Percentiles rank a stretch among this genome's conserved stretches.
Evolutionary conservation across 768 basidiomycete genomes (phyloP).

Genomic region (Mycena rosella): DNA sequence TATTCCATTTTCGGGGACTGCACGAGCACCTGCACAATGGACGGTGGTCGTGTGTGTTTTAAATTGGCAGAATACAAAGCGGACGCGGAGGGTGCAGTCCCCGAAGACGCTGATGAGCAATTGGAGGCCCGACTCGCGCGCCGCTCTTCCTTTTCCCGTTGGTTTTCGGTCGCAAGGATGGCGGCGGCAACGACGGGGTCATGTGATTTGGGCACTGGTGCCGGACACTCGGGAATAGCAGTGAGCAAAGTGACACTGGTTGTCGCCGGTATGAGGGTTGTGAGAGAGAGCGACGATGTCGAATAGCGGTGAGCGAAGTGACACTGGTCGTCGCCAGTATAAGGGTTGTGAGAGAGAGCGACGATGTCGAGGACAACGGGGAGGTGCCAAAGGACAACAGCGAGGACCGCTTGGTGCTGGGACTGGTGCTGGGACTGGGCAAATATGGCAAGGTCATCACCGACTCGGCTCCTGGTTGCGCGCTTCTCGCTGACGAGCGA

Average conservation of each 20-base stretch:
- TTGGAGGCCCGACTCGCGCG: conserved; percentile 40
- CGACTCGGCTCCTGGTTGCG: conserved; percentile 10
- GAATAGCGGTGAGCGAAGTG: no score
- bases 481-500: conserved; percentile 38
- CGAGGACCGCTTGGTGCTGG: conserved; percentile 48
- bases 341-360: conserved; percentile 55
- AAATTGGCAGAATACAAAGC: conserved; percentile 60
- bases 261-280: no score
- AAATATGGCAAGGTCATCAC: conserved; percentile 27
- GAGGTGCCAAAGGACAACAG: conserved; percentile 52
- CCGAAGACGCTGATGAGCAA: conserved; percentile 53
- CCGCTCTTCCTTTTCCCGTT: conserved; percentile 41
- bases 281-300: no score
- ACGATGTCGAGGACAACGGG: conserved; percentile 59
- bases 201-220: conserved; percentile 17
- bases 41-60: conserved; percentile 64
- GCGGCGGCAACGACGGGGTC: conserved; percentile 42
- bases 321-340: conserved; percentile 48
- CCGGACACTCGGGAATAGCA: conserved; percentile 65
- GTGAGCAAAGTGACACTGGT: conserved; percentile 60
- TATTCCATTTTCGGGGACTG: conserved; percentile 36
- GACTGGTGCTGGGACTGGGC: conserved; percentile 35
- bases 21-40: conserved; percentile 67
- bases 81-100: conserved; percentile 46
- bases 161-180: conserved; percentile 42